A percentile compares a stretch with the other conserved stretches of the same genome.
These are phyloP conservation scores for Fusarium lateritium DNA, from an alignment of 2,329 filamentous ascomycete genomes.

Conservation along the genomic window DNA sequence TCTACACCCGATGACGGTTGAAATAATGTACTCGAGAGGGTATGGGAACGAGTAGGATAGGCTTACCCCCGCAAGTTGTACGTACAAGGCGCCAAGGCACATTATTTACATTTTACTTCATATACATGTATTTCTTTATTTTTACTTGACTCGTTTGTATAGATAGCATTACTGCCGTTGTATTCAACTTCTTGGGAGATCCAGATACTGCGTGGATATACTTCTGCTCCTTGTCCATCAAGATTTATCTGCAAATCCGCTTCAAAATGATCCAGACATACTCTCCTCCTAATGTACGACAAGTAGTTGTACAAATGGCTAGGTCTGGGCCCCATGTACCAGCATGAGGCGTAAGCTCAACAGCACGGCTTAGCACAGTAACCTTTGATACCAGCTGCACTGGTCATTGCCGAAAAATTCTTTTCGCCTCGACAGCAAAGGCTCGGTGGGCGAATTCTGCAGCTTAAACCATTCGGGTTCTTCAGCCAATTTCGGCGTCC, in stretches of 20 bases:
- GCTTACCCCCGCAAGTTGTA: background rate
- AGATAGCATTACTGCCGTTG: background rate
- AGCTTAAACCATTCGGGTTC: background rate
- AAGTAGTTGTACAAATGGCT: background rate
- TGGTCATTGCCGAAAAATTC: background rate
- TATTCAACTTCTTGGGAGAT: background rate
- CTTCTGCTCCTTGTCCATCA: background rate
- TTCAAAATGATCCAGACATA: background rate
- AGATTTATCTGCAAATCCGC: background rate
- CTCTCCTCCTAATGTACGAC: background rate
- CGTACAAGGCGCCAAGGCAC: background rate
- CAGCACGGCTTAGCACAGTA: background rate
- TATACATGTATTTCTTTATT: background rate
- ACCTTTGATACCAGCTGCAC: background rate
- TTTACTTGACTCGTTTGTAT: background rate
- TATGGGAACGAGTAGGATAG: background rate
- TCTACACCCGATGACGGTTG: background rate
- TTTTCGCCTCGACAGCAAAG: background rate
- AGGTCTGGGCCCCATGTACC: background rate
- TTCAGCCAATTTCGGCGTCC: background rate
- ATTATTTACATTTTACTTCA: background rate
- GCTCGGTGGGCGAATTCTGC: background rate
- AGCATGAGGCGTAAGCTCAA: background rate
- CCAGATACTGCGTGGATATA: background rate
- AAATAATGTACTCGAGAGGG: background rate